Evolutionary conservation across 1,139 yeast species (phyloP).

Genomic region (Pneumocystis sp.): DNA sequence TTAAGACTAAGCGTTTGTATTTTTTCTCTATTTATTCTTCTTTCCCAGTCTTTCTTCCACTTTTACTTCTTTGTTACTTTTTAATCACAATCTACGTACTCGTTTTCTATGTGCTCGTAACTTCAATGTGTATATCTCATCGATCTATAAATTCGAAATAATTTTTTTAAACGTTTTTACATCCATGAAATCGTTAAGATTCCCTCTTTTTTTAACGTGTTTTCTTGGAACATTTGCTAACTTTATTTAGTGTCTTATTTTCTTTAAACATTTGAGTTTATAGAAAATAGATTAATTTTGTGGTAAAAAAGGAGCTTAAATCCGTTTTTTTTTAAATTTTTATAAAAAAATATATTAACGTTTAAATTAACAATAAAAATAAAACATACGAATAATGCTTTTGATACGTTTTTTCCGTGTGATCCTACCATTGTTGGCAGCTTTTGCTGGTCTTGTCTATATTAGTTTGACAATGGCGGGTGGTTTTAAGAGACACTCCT

Average conservation of each 20-base stretch:
- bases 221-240: not conserved
- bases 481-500: not conserved
- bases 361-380: not conserved
- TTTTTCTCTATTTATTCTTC: not conserved
- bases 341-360: too few species aligned
- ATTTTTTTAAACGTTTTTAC: not conserved
- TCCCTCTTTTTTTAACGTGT: too few species aligned
- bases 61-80: not conserved
- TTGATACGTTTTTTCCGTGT: not conserved
- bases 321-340: not conserved
- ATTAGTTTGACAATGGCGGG: not conserved
- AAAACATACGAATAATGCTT: not conserved
- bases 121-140: not conserved
- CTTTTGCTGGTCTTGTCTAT: not conserved
- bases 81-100: not conserved
- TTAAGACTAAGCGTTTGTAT: not conserved
- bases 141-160: not conserved
- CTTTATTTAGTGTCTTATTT: not conserved
- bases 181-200: not conserved
- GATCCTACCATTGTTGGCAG: not conserved
- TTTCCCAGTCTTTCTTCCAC: not conserved
- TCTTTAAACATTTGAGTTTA: not conserved
- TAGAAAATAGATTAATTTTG: not conserved
- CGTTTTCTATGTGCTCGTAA: not conserved
- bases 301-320: not conserved